Percentiles rank a stretch among this genome's conserved stretches.
Evolutionary conservation across 1,284 basidiomycete species (phyloP).

Genomic region (Coriolopsis trogii): DNA sequence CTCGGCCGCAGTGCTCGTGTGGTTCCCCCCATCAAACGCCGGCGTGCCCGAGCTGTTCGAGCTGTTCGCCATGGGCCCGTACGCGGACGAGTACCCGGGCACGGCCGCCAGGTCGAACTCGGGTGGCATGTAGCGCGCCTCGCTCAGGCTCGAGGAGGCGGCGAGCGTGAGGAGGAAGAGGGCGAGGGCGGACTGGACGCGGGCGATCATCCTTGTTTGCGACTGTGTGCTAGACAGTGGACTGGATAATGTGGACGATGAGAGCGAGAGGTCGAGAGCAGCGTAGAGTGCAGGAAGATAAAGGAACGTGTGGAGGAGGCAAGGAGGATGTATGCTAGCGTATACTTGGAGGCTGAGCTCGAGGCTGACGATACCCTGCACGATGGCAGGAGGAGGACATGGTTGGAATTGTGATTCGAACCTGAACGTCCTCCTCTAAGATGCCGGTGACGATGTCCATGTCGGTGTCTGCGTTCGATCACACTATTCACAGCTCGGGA

Average conservation of each 20-base stretch:
- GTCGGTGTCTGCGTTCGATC: not conserved
- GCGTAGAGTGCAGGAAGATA: not conserved
- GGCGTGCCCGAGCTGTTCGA: not conserved
- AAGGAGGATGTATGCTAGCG: not conserved
- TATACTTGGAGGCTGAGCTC: not conserved
- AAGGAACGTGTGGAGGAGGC: not conserved
- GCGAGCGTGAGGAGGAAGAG: conserved; percentile 6
- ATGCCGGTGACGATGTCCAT: not conserved
- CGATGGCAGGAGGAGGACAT: not conserved
- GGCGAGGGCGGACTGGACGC: not conserved
- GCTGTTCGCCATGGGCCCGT: not conserved
- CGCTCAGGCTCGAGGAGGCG: no score
- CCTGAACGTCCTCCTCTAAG: not conserved
- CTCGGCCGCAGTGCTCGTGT: not conserved
- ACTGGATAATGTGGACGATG: no score
- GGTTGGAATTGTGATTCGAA: conserved; percentile 1
- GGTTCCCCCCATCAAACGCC: not conserved
- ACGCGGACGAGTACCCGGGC: not conserved
- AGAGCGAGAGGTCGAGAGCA: not conserved
- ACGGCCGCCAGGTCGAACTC: conserved; percentile 15
- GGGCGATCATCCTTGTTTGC: no score
- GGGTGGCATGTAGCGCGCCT: conserved; percentile 21
- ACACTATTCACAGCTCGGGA: not conserved
- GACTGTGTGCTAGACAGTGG: no score
- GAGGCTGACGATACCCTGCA: not conserved